Conservation (phyloP, 2,329 filamentous ascomycete species). For the Aureobasidium lini region DNA sequence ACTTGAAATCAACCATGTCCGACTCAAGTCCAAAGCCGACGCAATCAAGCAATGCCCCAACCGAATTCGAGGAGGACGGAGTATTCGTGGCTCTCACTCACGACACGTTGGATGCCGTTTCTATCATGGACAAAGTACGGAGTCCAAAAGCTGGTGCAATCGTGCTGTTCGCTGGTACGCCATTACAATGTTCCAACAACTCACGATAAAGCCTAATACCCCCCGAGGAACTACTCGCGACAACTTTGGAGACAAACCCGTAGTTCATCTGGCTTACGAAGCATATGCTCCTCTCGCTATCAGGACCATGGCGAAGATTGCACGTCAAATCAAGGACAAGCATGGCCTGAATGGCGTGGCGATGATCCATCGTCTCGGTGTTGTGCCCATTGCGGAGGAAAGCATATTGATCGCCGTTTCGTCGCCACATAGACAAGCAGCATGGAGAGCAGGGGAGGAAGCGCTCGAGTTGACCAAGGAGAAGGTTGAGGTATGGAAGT, state of each 20-base stretch:
- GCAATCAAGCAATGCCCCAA: neutral
- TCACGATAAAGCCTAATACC: neutral
- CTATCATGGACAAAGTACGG: slow-evolving; percentile 59
- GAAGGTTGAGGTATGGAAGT: slow-evolving; percentile 90
- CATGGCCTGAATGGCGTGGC: slow-evolving; percentile 66
- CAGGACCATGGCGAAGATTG: slow-evolving; percentile 59
- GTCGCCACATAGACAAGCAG: slow-evolving; percentile 71
- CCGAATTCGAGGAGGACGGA: slow-evolving; percentile 31
- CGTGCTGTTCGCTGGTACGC: slow-evolving; percentile 64
- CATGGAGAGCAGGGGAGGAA: slow-evolving; percentile 84
- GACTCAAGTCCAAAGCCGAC: neutral
- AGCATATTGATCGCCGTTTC: slow-evolving; percentile 86
- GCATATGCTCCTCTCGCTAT: slow-evolving; percentile 66
- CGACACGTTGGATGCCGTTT: slow-evolving; percentile 49
- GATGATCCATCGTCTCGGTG: slow-evolving; percentile 76
- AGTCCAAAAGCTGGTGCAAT: slow-evolving; percentile 68
- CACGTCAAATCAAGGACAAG: slow-evolving; percentile 47
- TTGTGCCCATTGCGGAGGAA: slow-evolving; percentile 84
- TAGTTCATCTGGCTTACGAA: slow-evolving; percentile 67
- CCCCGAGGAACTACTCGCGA: slow-evolving; percentile 65
- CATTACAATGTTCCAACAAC: neutral
- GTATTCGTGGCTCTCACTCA: slow-evolving; percentile 65
- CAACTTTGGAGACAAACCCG: slow-evolving; percentile 62
- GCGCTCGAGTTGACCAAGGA: slow-evolving; percentile 80
- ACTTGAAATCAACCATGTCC: neutral